These are phyloP conservation scores for Pyricularia sp. DNA, from an alignment of 2,329 filamentous ascomycete genomes.

Conservation along the genomic window DNA sequence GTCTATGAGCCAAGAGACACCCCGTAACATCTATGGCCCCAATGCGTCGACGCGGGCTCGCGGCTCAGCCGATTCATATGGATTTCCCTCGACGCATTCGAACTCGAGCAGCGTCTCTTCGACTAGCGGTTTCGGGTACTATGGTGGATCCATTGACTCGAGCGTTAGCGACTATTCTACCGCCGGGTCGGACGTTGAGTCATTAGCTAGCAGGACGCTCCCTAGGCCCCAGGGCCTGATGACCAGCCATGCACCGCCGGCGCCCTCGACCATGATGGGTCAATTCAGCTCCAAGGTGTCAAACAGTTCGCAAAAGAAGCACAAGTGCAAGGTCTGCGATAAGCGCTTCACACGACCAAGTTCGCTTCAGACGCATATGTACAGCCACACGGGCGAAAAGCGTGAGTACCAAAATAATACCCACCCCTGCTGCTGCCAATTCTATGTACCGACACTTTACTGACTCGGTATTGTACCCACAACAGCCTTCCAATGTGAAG, in stretches of 20 bases:
- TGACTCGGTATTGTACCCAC: background rate
- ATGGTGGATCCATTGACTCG: constrained; percentile 74
- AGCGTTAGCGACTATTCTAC: constrained; percentile 92
- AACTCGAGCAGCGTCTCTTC: constrained; percentile 84
- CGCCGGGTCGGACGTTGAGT: constrained; percentile 77
- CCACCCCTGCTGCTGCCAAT: background rate
- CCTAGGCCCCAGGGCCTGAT: constrained; percentile 62
- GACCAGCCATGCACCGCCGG: constrained; percentile 48
- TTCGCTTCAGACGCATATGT: constrained; percentile 94
- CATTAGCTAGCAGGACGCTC: constrained; percentile 70
- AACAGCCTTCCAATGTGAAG: constrained; percentile 84
- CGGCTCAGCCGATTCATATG: constrained; percentile 77
- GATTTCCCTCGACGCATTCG: constrained; percentile 78
- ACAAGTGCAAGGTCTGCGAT: constrained; percentile 98
- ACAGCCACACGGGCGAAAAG: constrained; percentile 96
- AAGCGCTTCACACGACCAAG: constrained; percentile 93
- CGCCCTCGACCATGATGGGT: constrained; percentile 95
- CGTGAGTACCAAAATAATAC: constrained; percentile 55
- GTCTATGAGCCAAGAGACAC: constrained; percentile 90
- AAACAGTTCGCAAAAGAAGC: constrained; percentile 95
- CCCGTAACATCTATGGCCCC: constrained; percentile 72
- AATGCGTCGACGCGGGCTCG: constrained; percentile 38
- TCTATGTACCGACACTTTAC: background rate
- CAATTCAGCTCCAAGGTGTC: constrained; percentile 97
- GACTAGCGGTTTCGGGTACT: constrained; percentile 75